Evolutionary conservation across 1,139 yeast species (phyloP).

Genomic region (Yamadazyma membranifaciens): DNA sequence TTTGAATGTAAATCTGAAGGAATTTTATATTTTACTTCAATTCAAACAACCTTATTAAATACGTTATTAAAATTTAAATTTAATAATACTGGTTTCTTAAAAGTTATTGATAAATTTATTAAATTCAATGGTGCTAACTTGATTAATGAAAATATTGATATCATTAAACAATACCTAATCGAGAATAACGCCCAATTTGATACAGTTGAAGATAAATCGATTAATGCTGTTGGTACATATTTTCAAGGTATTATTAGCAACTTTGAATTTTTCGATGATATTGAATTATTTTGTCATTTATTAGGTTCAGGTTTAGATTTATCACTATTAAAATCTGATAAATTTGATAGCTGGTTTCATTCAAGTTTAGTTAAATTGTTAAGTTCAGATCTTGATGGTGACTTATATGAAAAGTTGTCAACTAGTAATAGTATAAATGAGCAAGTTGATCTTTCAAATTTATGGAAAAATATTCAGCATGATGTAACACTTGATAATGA

Average conservation of each 20-base stretch:
- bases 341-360: slow-evolving; percentile 5
- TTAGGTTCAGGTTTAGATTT: slow-evolving; percentile 13
- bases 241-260: slow-evolving; percentile 7
- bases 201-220: slow-evolving; percentile 4
- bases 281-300: slow-evolving; percentile 9
- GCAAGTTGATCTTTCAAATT: slow-evolving; percentile 8
- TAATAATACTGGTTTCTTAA: slow-evolving; percentile 22
- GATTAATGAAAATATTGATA: slow-evolving; percentile 31
- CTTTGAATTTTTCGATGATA: slow-evolving; percentile 3
- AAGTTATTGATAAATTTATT: slow-evolving; percentile 38
- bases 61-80: slow-evolving; percentile 35
- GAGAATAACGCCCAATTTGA: slow-evolving; percentile 6
- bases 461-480: slow-evolving; percentile 21
- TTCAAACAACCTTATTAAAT: slow-evolving; percentile 51
- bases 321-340: not conserved
- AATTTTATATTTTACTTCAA: slow-evolving; percentile 47
- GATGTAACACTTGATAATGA: slow-evolving; percentile 29
- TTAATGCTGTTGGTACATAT: slow-evolving; percentile 8
- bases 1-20: slow-evolving; percentile 63
- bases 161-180: slow-evolving; percentile 20
- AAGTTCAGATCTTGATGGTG: slow-evolving; percentile 5
- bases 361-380: slow-evolving; percentile 2
- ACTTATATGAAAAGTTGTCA: slow-evolving; percentile 10
- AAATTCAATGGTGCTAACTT: slow-evolving; percentile 39
- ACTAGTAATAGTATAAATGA: not conserved